Evolutionary conservation across 257 asterid species (phyloP).

Genomic region (Penstemon davidsonii): DNA sequence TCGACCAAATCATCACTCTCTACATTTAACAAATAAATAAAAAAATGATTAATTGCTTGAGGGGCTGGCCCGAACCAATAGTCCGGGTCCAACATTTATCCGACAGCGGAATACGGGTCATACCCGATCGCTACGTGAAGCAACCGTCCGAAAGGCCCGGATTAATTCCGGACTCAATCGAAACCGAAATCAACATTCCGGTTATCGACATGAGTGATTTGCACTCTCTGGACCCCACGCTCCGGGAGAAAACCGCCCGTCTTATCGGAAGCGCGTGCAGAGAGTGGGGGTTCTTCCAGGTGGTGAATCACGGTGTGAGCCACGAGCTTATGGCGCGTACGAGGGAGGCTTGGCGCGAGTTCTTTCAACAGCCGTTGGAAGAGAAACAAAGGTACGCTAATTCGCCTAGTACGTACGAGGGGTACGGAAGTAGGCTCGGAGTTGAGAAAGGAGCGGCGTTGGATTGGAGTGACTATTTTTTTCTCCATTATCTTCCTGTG

Average conservation of each 20-base stretch:
- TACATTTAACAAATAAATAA: not conserved
- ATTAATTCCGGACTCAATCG: not conserved
- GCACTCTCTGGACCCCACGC: slow-evolving; percentile 35
- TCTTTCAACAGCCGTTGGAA: slow-evolving; percentile 67
- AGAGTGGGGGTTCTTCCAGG: slow-evolving; percentile 95
- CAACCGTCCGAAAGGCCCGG: slow-evolving; percentile 59
- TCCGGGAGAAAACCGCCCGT: slow-evolving; percentile 35
- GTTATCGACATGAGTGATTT: slow-evolving; percentile 53
- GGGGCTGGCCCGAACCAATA: slow-evolving; percentile 82
- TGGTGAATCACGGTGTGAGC: slow-evolving; percentile 80
- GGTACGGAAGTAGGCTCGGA: slow-evolving; percentile 90
- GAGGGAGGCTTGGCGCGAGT: slow-evolving; percentile 69
- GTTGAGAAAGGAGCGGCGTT: slow-evolving; percentile 60
- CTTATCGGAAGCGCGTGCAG: slow-evolving; percentile 59
- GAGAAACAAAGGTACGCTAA: slow-evolving; percentile 70
- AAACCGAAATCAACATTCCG: slow-evolving; percentile 29
- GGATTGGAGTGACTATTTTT: slow-evolving; percentile 95
- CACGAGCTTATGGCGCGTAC: slow-evolving; percentile 48
- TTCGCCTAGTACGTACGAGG: slow-evolving; percentile 76
- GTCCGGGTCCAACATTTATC: slow-evolving; percentile 78
- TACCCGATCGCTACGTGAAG: slow-evolving; percentile 80
- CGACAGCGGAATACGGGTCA: slow-evolving; percentile 67
- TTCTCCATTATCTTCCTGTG: slow-evolving; percentile 61
- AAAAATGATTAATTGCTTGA: slow-evolving; percentile 46
- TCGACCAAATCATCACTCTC: too few species aligned